Base-by-base conservation (phyloP, 176 grass and related monocot genomes). In the Panicum miliaceum region DNA sequence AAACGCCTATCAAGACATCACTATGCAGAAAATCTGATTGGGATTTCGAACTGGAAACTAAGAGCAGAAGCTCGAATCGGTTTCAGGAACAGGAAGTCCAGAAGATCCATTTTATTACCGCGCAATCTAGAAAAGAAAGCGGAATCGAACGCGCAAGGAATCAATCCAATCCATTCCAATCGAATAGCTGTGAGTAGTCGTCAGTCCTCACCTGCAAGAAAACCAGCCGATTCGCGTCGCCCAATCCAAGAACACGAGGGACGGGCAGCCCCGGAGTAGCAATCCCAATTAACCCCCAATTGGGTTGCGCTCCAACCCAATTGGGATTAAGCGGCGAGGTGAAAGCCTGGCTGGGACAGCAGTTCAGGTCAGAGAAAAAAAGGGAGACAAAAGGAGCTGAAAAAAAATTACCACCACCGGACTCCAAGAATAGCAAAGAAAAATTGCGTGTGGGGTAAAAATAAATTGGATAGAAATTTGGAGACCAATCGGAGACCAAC, bases 261-360 rank as follows among this genome's bases (percentile, higher is more conserved):
- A 71, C 58, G 82, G 56, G 53, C 42, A 85, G 58, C 77, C 34
- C 27, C 61, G 56, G 70, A 81, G 68, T 79, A 89, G 75, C 54
- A 66, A 73, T 90, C 71, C 84, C 38, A 73, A 90, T 79, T 78
- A 84, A 73, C 61, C 81, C 84, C 80, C 89, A 90, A 90, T 83
- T 87, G 80, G 89, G 80, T 78, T 78, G 84, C 54, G 73, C 43
- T 82, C 53, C 73, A 67, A 90, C 80, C 84, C 89, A 87, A 80
- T 87, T 80, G 89, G 84, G 84, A 87, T 90, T 84, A 79, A 83
- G 50, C 80, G n/a, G 75, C 41, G 66, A 73, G 84, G 88, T 81
- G 64, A 81, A 87, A 83, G 84, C 68, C 80, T 79, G 80, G 80
- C 80, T 79, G 60, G 75, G 77, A 79, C 89, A 52, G 68, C 84